phyloP scores from a whole-genome alignment of 1,284 basidiomycete species.

The Leccinum griseonigrum region DNA sequence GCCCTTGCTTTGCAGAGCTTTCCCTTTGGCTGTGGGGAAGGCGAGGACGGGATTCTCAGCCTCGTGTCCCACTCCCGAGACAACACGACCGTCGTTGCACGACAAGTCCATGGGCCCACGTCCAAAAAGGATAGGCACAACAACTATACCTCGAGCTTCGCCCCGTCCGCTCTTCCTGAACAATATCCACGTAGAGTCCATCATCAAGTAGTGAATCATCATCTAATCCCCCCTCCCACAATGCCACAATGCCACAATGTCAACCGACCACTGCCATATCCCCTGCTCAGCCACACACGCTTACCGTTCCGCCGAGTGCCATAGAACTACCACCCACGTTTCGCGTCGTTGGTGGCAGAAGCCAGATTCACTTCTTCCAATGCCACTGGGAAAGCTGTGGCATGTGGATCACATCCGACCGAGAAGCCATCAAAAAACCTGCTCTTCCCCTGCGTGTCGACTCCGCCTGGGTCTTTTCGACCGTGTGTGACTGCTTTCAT shows the following conservation, averaged over 20 bases:
- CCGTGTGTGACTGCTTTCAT: slow-evolving; percentile 89
- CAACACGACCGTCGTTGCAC: slow-evolving; percentile 88
- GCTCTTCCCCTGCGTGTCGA: slow-evolving; percentile 93
- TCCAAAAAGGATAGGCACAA: slow-evolving; percentile 94
- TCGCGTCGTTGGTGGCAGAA: neutral
- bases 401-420: slow-evolving; percentile 19
- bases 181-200: neutral
- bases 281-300: neutral
- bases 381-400: slow-evolving; percentile 20
- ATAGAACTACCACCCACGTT: slow-evolving; percentile 11
- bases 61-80: slow-evolving; percentile 83
- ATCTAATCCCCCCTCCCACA: neutral
- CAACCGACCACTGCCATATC: neutral
- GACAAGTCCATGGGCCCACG: slow-evolving; percentile 73
- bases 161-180: neutral
- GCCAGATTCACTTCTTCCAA: slow-evolving; percentile 14
- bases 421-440: slow-evolving; percentile 44
- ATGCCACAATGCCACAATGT: neutral
- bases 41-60: slow-evolving; percentile 83
- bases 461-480: slow-evolving; percentile 76
- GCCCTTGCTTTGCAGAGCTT: slow-evolving; percentile 52
- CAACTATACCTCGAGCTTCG: slow-evolving; percentile 45
- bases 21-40: slow-evolving; percentile 89
- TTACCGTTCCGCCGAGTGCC: slow-evolving; percentile 8
- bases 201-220: neutral